phyloP scores from a whole-genome alignment of 306 rosid species.

The Canavalia ensiformis region DNA sequence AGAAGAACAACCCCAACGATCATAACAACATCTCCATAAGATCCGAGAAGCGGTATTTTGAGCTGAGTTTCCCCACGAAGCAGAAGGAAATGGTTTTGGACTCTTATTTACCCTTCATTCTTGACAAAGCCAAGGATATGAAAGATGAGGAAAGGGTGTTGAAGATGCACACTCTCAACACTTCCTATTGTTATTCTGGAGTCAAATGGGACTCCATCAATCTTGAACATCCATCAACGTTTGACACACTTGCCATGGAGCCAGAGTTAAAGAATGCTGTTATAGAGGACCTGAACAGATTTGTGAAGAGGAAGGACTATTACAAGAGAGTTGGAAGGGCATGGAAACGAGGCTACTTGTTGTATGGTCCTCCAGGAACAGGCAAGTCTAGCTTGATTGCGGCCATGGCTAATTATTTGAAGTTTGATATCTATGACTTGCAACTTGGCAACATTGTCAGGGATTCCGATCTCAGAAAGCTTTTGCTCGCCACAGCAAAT shows the following conservation, averaged over 20 bases:
- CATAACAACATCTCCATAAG: constrained; percentile 1
- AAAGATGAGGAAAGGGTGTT: constrained; percentile 59
- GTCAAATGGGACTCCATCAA: constrained; percentile 79
- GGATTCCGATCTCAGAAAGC: constrained; percentile 78
- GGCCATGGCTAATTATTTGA: constrained; percentile 89
- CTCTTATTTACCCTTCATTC: constrained; percentile 64
- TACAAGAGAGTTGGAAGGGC: constrained; percentile 90
- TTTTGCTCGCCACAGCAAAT: constrained; percentile 76
- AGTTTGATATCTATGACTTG: constrained; percentile 85
- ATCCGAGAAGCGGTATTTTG: constrained; percentile 65
- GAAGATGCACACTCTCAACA: constrained; percentile 76
- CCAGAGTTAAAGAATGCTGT: constrained; percentile 52
- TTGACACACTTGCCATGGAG: constrained; percentile 87
- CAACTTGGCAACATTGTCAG: constrained; percentile 68
- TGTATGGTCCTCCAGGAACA: constrained; percentile 92
- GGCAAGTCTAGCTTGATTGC: constrained; percentile 95
- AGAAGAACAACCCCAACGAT: constrained; percentile 49
- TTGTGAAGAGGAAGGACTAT: constrained; percentile 77
- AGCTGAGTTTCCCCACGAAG: constrained; percentile 70
- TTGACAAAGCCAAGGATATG: constrained; percentile 59
- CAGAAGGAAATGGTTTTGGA: constrained; percentile 53
- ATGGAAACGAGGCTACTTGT: constrained; percentile 89
- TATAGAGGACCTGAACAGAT: constrained; percentile 72
- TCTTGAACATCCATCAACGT: constrained; percentile 85
- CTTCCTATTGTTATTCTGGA: constrained; percentile 37